Conservation (phyloP, 805 yeast genomes). For the Ogataea ganodermae region DNA sequence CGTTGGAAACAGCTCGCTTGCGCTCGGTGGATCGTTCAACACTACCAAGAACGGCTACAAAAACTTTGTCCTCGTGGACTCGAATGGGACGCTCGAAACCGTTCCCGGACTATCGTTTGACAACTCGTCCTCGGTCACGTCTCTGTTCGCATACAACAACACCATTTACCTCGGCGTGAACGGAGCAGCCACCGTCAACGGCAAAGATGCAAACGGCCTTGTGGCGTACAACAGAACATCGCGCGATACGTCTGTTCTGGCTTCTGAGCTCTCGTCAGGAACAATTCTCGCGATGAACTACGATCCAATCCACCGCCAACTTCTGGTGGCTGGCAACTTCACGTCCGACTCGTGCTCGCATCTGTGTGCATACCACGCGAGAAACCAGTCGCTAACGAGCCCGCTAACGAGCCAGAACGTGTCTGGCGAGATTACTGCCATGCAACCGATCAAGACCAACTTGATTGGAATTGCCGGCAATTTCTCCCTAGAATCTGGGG, state of each 20-base stretch:
- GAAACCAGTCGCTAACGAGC: slow-evolving; percentile 54
- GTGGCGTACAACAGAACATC: slow-evolving; percentile 52
- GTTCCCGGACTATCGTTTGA: slow-evolving; percentile 23
- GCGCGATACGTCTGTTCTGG: slow-evolving; percentile 42
- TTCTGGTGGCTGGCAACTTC: slow-evolving; percentile 78
- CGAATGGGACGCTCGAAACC: slow-evolving; percentile 6
- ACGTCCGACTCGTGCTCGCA: slow-evolving; percentile 51
- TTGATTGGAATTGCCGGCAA: slow-evolving; percentile 53
- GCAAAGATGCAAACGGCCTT: slow-evolving; percentile 43
- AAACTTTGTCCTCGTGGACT: slow-evolving; percentile 27
- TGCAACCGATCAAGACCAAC: slow-evolving; percentile 46
- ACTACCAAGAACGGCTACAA: slow-evolving; percentile 24
- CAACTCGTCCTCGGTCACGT: slow-evolving; percentile 22
- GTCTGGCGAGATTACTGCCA: slow-evolving; percentile 55
- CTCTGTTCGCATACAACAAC: slow-evolving; percentile 40
- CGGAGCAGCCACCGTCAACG: slow-evolving; percentile 34
- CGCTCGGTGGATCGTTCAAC: slow-evolving; percentile 61
- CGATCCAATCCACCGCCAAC: slow-evolving; percentile 41
- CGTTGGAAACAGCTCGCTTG: slow-evolving; percentile 50
- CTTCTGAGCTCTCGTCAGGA: slow-evolving; percentile 38
- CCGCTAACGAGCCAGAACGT: slow-evolving; percentile 36
- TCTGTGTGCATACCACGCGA: slow-evolving; percentile 66
- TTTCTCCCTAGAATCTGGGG: slow-evolving; percentile 37
- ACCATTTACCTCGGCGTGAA: slow-evolving; percentile 49
- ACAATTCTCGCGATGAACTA: slow-evolving; percentile 43